Conservation (phyloP, 331 rosid genomes). For the Rosa hybrid region DNA sequence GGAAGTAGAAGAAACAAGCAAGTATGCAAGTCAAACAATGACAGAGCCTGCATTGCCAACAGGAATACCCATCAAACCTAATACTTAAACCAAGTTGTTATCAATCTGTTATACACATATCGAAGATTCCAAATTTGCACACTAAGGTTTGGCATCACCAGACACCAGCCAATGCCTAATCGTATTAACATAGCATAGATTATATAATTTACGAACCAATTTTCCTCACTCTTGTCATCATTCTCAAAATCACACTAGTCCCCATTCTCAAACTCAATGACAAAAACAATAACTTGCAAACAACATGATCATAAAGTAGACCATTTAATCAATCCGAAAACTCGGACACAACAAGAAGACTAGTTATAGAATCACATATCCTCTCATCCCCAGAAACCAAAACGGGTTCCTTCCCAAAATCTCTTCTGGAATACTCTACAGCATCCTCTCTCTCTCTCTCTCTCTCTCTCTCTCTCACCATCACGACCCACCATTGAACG, state of each 20-base stretch:
- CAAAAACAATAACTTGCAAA: not conserved
- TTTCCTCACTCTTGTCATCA: too few species aligned
- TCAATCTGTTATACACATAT: not conserved
- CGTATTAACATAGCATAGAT: too few species aligned
- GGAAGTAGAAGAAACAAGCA: too few species aligned
- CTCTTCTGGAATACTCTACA: conserved; percentile 59
- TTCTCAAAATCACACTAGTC: not conserved
- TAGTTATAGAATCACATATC: conserved; percentile 40
- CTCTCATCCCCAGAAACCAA: conserved; percentile 65
- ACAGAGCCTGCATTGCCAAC: conserved; percentile 4
- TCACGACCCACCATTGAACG: not conserved
- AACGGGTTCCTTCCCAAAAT: conserved; percentile 67
- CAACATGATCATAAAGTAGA: not conserved
- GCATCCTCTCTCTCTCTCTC: conserved; percentile 61
- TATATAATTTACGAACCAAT: too few species aligned
- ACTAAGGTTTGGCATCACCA: too few species aligned
- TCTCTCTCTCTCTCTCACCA: conserved; percentile 38
- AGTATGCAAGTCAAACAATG: too few species aligned
- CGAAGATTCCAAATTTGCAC: too few species aligned
- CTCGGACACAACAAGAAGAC: not conserved
- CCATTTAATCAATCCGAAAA: not conserved
- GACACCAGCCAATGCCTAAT: too few species aligned
- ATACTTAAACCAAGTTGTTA: not conserved
- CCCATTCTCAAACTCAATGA: not conserved
- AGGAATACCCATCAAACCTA: not conserved